These are phyloP conservation scores for Ceratocystis destructans DNA, from an alignment of 2,329 filamentous ascomycete species.

Conservation along the genomic window DNA sequence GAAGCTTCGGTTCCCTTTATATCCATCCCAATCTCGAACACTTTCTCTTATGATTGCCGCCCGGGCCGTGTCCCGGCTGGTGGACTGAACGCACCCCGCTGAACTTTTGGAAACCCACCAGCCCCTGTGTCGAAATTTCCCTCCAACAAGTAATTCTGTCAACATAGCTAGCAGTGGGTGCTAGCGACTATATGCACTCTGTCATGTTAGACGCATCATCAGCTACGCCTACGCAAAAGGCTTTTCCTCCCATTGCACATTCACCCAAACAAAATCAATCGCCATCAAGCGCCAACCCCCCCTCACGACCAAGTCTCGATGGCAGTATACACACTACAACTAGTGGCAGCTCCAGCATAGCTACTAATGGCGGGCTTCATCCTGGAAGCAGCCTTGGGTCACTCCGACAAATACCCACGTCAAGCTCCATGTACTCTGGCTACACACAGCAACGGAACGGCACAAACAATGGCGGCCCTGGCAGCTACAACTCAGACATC, in stretches of 20 bases:
- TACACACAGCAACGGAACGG: constrained; percentile 24
- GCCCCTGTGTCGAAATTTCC: neutral
- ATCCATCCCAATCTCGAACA: neutral
- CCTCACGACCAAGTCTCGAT: constrained; percentile 17
- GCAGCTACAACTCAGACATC: constrained; percentile 82
- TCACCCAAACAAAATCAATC: constrained; percentile 24
- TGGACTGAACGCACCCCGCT: constrained; percentile 18
- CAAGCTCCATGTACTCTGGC: constrained; percentile 48
- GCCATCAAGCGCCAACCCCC: constrained; percentile 29
- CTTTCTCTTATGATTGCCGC: constrained; percentile 19
- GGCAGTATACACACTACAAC: constrained; percentile 43
- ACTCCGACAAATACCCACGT: constrained; percentile 40
- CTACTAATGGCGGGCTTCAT: constrained; percentile 25
- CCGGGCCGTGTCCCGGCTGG: constrained; percentile 19
- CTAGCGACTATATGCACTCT: constrained; percentile 13
- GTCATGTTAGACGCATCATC: constrained; percentile 39
- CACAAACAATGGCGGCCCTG: constrained; percentile 41
- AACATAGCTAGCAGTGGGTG: neutral
- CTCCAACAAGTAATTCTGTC: neutral
- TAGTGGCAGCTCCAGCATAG: constrained; percentile 31
- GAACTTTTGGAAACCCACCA: constrained; percentile 7
- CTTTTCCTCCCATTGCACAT: constrained; percentile 26
- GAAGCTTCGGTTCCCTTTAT: neutral
- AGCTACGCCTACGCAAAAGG: constrained; percentile 41
- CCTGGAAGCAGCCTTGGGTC: constrained; percentile 44